Percentiles rank a stretch among this genome's conserved stretches.
Evolutionary conservation across 352 stramenopile genomes (phyloP).

Genomic region (Thraustochytrium striatum): DNA sequence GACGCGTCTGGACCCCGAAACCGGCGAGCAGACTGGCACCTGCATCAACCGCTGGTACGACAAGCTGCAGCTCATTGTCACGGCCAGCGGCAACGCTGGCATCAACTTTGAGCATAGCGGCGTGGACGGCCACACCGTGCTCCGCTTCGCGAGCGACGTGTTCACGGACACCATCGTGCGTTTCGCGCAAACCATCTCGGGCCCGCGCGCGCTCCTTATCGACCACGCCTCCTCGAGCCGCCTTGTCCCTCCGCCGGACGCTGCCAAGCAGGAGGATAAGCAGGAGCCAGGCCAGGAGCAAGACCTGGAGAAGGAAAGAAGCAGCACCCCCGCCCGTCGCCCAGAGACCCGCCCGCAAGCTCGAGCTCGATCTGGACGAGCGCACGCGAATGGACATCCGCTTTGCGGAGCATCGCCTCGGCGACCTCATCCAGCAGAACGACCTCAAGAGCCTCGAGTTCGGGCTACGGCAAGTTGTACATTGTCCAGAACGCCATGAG

Average conservation of each 20-base stretch:
- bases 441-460: conserved; percentile 91
- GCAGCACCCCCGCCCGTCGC: background rate
- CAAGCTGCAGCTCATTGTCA: conserved; percentile 92
- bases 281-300: too few relatives aligned
- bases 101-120: conserved; percentile 97
- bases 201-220: conserved; percentile 3
- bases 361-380: conserved; percentile 78
- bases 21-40: conserved; percentile 72
- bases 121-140: conserved; percentile 91
- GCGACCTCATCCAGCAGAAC: conserved; percentile 86
- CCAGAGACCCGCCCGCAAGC: conserved; percentile 45
- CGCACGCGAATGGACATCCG: conserved; percentile 78
- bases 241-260: too few relatives aligned
- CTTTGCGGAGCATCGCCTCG: conserved; percentile 82
- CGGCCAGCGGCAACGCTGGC: conserved; percentile 82
- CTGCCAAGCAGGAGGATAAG: too few relatives aligned
- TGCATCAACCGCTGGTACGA: conserved; percentile 96
- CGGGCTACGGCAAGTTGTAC: conserved; percentile 71
- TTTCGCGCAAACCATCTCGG: conserved; percentile 53
- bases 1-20: conserved; percentile 64
- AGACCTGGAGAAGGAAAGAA: too few relatives aligned
- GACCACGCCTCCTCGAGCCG: background rate
- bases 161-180: conserved; percentile 84
- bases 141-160: conserved; percentile 71
- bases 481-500: conserved; percentile 83